Evolutionary conservation across 2,329 filamentous ascomycete species (phyloP).

Genomic region (Penicillium sp.): DNA sequence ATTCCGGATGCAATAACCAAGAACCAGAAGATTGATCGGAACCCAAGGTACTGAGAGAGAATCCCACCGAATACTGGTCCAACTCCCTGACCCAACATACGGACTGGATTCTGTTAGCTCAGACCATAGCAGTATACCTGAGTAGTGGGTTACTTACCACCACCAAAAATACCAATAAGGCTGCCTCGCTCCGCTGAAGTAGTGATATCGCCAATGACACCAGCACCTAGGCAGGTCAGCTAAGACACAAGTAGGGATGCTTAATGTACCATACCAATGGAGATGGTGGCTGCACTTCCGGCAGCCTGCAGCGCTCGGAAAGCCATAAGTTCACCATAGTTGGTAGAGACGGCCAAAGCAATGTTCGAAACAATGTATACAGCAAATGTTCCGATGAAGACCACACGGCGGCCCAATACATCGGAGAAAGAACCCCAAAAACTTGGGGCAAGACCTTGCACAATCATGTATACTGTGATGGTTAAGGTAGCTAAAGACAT

Average conservation of each 20-base stretch:
- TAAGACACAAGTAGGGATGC: background rate
- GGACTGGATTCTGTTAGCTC: conserved; percentile 25
- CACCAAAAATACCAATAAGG: conserved; percentile 39
- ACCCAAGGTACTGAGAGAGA: conserved; percentile 36
- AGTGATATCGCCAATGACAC: conserved; percentile 44
- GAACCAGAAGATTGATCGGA: conserved; percentile 43
- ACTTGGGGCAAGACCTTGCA: conserved; percentile 51
- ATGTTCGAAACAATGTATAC: conserved; percentile 51
- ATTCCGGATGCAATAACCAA: conserved; percentile 38
- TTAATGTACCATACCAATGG: conserved; percentile 39
- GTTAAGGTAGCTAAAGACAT: conserved; percentile 35
- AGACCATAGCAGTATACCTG: background rate
- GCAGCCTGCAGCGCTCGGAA: conserved; percentile 50
- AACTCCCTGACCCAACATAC: conserved; percentile 46
- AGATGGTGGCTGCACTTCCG: conserved; percentile 49
- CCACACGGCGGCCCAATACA: conserved; percentile 44
- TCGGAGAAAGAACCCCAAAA: conserved; percentile 53
- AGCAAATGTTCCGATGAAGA: conserved; percentile 47
- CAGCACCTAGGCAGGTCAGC: conserved; percentile 27
- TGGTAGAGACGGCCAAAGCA: conserved; percentile 44
- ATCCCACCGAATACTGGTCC: conserved; percentile 46
- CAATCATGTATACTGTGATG: conserved; percentile 47
- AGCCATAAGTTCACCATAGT: conserved; percentile 44
- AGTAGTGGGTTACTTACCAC: conserved; percentile 26
- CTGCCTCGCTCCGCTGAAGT: conserved; percentile 39